A percentile compares a stretch with the other conserved stretches of the same genome.
These are phyloP conservation scores for Dacryopinax spathularia DNA, from an alignment of 768 basidiomycete species.

Conservation along the genomic window DNA sequence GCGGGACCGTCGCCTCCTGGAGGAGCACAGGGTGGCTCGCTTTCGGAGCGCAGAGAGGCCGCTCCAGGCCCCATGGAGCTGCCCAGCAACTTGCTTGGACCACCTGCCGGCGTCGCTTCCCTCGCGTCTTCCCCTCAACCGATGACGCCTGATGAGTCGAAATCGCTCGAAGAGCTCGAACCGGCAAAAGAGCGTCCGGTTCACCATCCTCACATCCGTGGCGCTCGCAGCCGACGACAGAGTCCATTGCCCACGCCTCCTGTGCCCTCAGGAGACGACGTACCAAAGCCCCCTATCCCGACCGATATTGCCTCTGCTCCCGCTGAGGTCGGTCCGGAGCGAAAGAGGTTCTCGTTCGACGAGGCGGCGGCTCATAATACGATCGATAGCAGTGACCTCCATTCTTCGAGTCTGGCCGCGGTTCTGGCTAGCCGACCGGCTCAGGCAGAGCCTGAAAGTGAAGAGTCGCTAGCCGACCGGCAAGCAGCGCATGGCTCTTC, in stretches of 20 bases:
- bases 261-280: neutral
- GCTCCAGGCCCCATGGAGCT: neutral
- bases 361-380: neutral
- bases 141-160: neutral
- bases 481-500: neutral
- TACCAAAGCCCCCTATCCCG: neutral
- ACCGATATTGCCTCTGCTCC: slow-evolving; percentile 8
- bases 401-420: neutral
- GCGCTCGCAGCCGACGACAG: neutral
- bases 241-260: neutral
- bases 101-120: neutral
- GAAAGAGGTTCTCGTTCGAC: neutral
- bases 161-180: neutral
- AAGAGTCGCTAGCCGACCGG: neutral
- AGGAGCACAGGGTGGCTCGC: neutral
- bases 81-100: neutral
- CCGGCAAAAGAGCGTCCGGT: neutral
- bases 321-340: neutral
- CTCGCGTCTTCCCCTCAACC: neutral
- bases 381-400: neutral
- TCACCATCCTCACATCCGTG: neutral
- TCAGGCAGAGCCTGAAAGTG: neutral
- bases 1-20: neutral
- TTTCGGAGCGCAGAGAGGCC: neutral
- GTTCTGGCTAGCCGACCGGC: neutral